phyloP scores from a whole-genome alignment of 352 stramenopile species.

The Thalassiosira exigua region DNA sequence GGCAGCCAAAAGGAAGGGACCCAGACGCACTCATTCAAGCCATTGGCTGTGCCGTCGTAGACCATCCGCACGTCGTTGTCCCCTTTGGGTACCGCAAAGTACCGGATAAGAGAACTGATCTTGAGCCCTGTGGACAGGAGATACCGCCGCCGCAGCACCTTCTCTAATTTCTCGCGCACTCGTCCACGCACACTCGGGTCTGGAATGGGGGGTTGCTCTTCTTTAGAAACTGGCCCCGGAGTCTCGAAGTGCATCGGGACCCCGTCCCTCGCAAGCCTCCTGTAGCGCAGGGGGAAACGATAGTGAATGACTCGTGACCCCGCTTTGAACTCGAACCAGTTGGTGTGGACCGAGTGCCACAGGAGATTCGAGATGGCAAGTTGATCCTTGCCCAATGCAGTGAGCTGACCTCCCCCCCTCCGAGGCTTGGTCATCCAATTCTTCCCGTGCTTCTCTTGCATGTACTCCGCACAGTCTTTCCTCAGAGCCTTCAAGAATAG shows the following conservation, averaged over 20 bases:
- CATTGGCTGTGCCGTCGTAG: slow-evolving; percentile 64
- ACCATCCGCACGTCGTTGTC: slow-evolving; percentile 65
- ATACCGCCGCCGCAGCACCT: slow-evolving; percentile 25
- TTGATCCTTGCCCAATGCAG: no score
- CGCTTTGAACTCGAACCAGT: slow-evolving; percentile 51
- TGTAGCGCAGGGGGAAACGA: slow-evolving; percentile 36
- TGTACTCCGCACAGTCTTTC: no score
- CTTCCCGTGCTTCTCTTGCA: no score
- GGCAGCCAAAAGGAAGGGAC: slow-evolving; percentile 66
- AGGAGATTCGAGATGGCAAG: not conserved
- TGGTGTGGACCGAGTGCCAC: not conserved
- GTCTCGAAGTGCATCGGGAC: slow-evolving; percentile 38
- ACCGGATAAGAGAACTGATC: slow-evolving; percentile 51
- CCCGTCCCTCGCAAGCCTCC: slow-evolving; percentile 39
- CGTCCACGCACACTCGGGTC: not conserved
- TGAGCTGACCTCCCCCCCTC: no score
- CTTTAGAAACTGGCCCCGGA: no score
- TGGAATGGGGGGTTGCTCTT: no score
- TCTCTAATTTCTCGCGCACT: not conserved
- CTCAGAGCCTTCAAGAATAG: no score
- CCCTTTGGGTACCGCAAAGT: slow-evolving; percentile 68
- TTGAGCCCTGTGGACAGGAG: not conserved
- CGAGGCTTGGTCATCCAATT: no score
- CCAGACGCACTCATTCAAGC: slow-evolving; percentile 62
- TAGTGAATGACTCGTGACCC: slow-evolving; percentile 41